phyloP scores from a whole-genome alignment of 768 basidiomycete genomes.

The Leucocoprinus leucothites region DNA sequence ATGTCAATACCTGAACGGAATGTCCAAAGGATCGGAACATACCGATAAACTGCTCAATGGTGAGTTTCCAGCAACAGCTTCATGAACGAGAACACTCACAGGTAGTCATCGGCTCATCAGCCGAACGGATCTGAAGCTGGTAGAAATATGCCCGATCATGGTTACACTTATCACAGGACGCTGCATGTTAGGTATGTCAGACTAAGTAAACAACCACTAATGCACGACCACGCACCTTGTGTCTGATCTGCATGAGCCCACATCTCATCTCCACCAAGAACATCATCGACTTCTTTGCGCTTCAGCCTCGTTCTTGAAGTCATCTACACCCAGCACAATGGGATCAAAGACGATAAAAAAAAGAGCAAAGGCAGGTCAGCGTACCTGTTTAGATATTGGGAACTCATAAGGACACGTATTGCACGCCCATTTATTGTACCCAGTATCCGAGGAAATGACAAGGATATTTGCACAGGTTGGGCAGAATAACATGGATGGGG shows the following conservation, averaged over 20 bases:
- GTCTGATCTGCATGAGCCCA: conserved; percentile 95
- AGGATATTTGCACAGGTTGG: conserved; percentile 91
- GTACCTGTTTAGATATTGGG: conserved; percentile 80
- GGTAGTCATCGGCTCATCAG: conserved; percentile 87
- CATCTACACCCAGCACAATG: conserved; percentile 54
- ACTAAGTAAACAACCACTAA: background rate
- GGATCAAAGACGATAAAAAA: no score
- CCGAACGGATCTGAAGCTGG: conserved; percentile 93
- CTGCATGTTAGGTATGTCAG: conserved; percentile 24
- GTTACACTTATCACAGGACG: conserved; percentile 77
- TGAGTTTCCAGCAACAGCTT: background rate
- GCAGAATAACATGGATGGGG: conserved; percentile 77
- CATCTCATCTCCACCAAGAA: conserved; percentile 89
- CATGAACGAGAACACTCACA: conserved; percentile 32
- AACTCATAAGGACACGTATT: conserved; percentile 96
- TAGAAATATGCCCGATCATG: conserved; percentile 86
- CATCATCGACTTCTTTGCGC: conserved; percentile 93
- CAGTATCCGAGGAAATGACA: conserved; percentile 71
- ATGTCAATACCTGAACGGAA: background rate
- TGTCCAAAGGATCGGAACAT: conserved; percentile 15
- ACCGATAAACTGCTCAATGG: conserved; percentile 57
- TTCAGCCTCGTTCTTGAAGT: conserved; percentile 83
- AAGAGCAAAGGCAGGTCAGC: conserved; percentile 8
- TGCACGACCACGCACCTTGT: conserved; percentile 43
- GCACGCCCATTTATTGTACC: conserved; percentile 91